Base-by-base conservation (phyloP, 2,329 filamentous ascomycete genomes). In the Coleophoma crateriformis region DNA sequence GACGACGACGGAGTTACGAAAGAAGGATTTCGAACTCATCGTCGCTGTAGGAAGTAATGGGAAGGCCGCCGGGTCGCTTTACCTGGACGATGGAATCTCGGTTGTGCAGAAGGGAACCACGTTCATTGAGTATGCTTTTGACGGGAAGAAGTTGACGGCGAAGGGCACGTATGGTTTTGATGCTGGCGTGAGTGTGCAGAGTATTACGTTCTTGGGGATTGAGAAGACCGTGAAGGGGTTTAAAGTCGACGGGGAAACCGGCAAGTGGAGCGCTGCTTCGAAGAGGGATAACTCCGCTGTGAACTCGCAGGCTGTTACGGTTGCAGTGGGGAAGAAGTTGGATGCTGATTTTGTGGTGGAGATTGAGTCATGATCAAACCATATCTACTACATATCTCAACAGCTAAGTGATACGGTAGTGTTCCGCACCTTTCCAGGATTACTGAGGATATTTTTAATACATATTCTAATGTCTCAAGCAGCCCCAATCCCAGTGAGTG, bases 31-130 rank as follows among this genome's bases (percentile, higher is more conserved):
- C 68, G 77, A 84, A 62, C 70, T 95, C 46, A 61, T 92, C 34
- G 75, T 95, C 41, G 84, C 88, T 0, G 76, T 87, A 0, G 81
- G 77, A 6, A 61, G 64, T 1, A 70, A 85, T 46, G 86, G 84
- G 3, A 78, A 70, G 7, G 89, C 89, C 0, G 65, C 62, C 1
- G 89, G 89, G 0, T 72, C 74, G 46, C 71, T 94, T 50, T 94
- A 91, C 64, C 69, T 94, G 5, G 89, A 94, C 57, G 88, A 95
- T 53, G 89, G 89, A 8, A 81, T 83, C 51, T 82, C 77, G 22
- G 58, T 91, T 45, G 69, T 78, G 51, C 87, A 87, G 65, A 54
- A 68, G 3, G 64, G 59, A 1, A 79, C 74, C n/a, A 80, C 75
- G 7, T 69, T 79, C 49, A 73, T 90, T 47, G 65, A 69, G 13